Conservation (phyloP, 1,284 basidiomycete genomes). For the Ganoderma meredithae region DNA sequence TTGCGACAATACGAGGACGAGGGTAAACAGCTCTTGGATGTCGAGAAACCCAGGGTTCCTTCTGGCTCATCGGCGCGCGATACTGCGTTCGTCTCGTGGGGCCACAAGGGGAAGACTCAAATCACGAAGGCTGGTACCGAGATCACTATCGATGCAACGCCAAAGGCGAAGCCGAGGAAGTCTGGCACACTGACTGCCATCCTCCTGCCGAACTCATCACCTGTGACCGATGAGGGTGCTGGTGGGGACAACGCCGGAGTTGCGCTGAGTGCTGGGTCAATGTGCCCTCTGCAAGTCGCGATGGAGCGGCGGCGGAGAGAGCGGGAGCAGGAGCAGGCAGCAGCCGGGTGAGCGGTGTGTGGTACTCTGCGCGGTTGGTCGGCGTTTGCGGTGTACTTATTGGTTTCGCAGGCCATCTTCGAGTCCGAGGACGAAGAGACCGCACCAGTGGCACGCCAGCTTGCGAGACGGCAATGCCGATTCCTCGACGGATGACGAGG, state of each 20-base stretch:
- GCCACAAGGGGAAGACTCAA: background rate
- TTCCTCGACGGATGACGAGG: constrained; percentile 4
- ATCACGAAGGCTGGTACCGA: constrained; percentile 4
- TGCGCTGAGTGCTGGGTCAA: background rate
- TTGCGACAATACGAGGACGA: constrained; percentile 4
- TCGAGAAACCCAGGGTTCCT: background rate
- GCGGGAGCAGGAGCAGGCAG: constrained; percentile 2
- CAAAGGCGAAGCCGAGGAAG: constrained; percentile 1
- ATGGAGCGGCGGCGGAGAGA: constrained; percentile 1
- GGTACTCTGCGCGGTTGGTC: background rate
- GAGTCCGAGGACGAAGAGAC: background rate
- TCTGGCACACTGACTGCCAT: background rate
- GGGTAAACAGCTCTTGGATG: background rate
- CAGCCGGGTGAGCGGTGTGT: constrained; percentile 8
- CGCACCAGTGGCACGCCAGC: constrained; percentile 2
- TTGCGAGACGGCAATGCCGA: constrained; percentile 2
- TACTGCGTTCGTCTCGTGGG: constrained; percentile 4
- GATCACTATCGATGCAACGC: background rate
- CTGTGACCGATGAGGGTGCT: background rate
- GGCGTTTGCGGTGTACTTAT: background rate
- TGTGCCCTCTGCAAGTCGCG: background rate
- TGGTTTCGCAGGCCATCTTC: background rate
- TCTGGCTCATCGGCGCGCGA: constrained; percentile 6
- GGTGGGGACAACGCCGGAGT: background rate
- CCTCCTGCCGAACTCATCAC: background rate